A percentile compares a stretch with the other conserved stretches of the same genome.
Evolutionary conservation across 139 green algal species (phyloP).

Genomic region (Coccomyxa sp.): DNA sequence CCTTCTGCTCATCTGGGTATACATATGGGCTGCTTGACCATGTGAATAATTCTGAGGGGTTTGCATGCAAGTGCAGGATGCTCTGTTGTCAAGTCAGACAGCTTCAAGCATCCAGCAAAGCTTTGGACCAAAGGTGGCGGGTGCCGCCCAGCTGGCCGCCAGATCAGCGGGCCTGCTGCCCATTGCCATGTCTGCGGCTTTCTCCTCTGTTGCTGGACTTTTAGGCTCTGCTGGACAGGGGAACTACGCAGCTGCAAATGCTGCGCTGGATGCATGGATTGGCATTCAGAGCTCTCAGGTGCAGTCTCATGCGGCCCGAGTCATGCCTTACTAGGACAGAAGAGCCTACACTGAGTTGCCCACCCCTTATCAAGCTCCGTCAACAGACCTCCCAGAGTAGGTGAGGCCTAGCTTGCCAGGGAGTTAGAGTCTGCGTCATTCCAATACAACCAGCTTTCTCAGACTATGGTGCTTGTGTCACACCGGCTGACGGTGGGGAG

Average conservation of each 20-base stretch:
- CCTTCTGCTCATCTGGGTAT: too few relatives aligned
- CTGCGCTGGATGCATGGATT: slow-evolving; percentile 46
- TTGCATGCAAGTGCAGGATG: slow-evolving; percentile 37
- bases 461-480: too few relatives aligned
- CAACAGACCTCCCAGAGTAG: too few relatives aligned
- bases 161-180: slow-evolving; percentile 7
- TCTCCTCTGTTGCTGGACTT: slow-evolving; percentile 67
- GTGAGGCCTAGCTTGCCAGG: too few relatives aligned
- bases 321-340: too few relatives aligned
- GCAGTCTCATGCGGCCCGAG: background rate
- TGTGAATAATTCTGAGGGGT: background rate
- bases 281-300: background rate
- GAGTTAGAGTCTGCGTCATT: too few relatives aligned
- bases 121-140: slow-evolving; percentile 15
- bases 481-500: too few relatives aligned
- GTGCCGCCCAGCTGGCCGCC: slow-evolving; percentile 41
- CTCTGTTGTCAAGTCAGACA: slow-evolving; percentile 52
- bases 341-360: too few relatives aligned
- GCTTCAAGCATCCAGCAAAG: slow-evolving; percentile 7
- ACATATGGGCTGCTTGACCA: too few relatives aligned
- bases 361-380: too few relatives aligned
- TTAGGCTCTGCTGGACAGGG: slow-evolving; percentile 62
- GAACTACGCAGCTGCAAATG: slow-evolving; percentile 71
- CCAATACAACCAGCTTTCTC: too few relatives aligned
- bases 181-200: slow-evolving; percentile 34